Evolutionary conservation across 2,329 filamentous ascomycete species (phyloP), one percentile per base, ranked within the genome.

Genomic region (Trichoderma cornu-damae): DNA sequence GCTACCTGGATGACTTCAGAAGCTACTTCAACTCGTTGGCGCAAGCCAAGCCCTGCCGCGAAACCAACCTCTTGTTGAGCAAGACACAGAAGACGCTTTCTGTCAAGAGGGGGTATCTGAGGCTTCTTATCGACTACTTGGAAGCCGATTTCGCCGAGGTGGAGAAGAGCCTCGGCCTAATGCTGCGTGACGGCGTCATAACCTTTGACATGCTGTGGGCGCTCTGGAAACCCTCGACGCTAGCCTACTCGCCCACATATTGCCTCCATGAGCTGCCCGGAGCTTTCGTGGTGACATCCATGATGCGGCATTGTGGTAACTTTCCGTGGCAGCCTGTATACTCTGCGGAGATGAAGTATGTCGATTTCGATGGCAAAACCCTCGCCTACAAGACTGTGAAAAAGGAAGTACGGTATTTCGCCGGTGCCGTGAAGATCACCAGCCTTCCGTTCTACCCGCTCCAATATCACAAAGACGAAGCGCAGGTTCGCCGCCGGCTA

Each of bases 171-270:
- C 78, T 96, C 0, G 87, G 91, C 63, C 88, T 90, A 0, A 83
- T 96, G 73, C 77, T 96, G 2, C 82, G 90, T 61, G 88, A 86
- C 30, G 89, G 90, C 7, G 84, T 90, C 43, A 95, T 96, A 68
- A 95, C 90, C 0, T 96, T 92, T 64, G 90, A 96, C 58, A 79
- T 95, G 2, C 76, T 95, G 1, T 96, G 91, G 91, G 90, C 90
- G 0, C 74, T 96, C 3, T 95, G 88, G 80, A 95, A 94, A 67
- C 91, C 91, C 0, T 89, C 90, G 65, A 90, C 89, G 0, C 81
- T 96, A 18, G 87, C 84, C 1, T 93, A 87, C 68, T 84, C 87
- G 0, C 82, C 84, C 0, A 93, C 89, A 0, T 96, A 96, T 61
- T 88, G 88, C 3, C 85, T 83, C 34, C 74, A 79, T 12, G 88